phyloP scores from a whole-genome alignment of 208 protist genomes.

The Borovskyia barvae region DNA sequence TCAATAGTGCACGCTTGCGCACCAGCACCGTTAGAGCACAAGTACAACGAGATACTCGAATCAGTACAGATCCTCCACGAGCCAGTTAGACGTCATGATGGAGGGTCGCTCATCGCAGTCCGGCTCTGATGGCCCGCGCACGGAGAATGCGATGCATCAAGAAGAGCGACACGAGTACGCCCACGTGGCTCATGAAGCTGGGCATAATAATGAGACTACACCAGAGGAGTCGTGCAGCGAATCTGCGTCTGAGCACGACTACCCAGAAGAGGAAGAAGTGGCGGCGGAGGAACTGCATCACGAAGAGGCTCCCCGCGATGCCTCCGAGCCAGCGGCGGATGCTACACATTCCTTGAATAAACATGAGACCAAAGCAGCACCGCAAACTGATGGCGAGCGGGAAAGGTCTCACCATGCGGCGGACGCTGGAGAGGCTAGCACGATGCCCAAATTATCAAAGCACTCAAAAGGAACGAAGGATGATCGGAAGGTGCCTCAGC shows the following conservation, averaged over 20 bases:
- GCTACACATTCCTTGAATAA: too few relatives aligned
- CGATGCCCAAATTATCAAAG: too few relatives aligned
- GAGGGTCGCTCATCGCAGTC: constrained; percentile 4
- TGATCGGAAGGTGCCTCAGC: too few relatives aligned
- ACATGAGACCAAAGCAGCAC: background rate
- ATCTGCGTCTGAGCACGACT: background rate
- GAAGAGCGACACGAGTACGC: background rate
- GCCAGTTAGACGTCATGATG: background rate
- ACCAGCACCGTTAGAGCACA: too few relatives aligned
- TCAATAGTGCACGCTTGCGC: background rate
- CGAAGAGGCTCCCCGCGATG: background rate
- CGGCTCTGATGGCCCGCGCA: background rate
- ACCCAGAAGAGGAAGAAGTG: background rate
- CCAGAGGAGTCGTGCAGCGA: background rate
- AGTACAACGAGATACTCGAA: too few relatives aligned
- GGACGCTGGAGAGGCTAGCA: too few relatives aligned
- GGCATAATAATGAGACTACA: background rate
- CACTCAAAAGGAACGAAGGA: too few relatives aligned
- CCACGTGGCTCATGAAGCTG: background rate
- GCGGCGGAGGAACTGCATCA: background rate
- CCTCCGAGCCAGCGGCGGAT: background rate
- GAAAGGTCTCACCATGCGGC: background rate
- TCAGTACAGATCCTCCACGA: too few relatives aligned
- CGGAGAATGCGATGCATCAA: background rate
- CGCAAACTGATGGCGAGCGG: background rate